Percentiles rank a stretch among this genome's conserved stretches.
phyloP scores from a whole-genome alignment of 768 basidiomycete species.

The Ramaria sp. region DNA sequence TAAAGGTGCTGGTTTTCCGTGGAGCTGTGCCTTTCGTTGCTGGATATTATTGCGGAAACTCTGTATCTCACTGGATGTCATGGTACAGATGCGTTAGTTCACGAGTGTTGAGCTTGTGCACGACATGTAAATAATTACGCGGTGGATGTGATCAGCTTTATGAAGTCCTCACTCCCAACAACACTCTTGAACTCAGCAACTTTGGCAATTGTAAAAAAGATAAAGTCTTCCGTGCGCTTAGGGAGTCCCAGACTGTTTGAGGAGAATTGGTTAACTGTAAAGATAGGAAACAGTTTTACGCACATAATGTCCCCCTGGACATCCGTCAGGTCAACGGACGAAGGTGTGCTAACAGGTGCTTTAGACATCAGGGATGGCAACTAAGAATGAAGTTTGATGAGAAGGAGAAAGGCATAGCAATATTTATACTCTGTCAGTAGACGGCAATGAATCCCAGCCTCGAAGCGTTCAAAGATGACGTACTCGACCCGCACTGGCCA shows the following conservation, averaged over 20 bases:
- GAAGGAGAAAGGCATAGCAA: no score
- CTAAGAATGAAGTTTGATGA: no score
- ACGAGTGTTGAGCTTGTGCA: background rate
- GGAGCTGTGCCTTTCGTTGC: background rate
- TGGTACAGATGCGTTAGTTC: background rate
- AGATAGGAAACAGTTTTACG: background rate
- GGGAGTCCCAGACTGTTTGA: conserved; percentile 36
- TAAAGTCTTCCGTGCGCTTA: conserved; percentile 40
- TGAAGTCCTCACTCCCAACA: conserved; percentile 22
- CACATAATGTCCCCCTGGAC: conserved; percentile 14
- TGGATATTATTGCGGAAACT: background rate
- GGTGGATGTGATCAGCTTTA: conserved; percentile 36
- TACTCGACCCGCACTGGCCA: no score
- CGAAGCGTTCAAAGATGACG: no score
- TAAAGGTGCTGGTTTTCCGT: conserved; percentile 18
- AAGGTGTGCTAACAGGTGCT: no score
- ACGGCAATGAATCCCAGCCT: no score
- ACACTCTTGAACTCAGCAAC: conserved; percentile 33
- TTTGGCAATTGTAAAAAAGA: conserved; percentile 40
- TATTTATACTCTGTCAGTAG: no score
- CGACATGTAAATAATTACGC: conserved; percentile 24
- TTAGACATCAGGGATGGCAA: no score
- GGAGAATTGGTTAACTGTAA: background rate
- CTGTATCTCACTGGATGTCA: background rate
- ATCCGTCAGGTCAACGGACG: conserved; percentile 6